These are phyloP conservation scores for Paraglomus occultum DNA, from an alignment of 192 early-diverging fungal genomes.

Conservation along the genomic window DNA sequence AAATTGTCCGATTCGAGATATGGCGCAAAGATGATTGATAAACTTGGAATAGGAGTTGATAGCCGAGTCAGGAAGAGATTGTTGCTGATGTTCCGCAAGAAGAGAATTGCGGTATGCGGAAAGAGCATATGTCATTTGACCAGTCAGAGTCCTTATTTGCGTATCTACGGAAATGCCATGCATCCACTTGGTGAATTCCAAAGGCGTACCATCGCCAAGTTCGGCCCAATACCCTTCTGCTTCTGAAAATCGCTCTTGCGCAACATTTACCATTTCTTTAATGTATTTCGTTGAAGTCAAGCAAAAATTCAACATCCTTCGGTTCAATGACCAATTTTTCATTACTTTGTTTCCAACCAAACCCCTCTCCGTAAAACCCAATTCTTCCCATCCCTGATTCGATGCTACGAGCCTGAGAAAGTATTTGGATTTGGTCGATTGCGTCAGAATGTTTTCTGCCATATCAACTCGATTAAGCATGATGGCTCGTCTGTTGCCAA, in stretches of 20 bases:
- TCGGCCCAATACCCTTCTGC: background rate
- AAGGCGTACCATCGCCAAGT: background rate
- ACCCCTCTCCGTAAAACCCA: background rate
- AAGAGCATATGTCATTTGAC: background rate
- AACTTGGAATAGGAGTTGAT: background rate
- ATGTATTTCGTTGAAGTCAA: background rate
- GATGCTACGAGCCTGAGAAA: background rate
- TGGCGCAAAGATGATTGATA: background rate
- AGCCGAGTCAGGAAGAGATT: background rate
- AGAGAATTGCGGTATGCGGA: background rate
- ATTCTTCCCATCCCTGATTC: background rate
- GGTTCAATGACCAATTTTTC: conserved; percentile 1
- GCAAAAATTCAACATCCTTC: background rate
- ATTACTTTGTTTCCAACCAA: background rate
- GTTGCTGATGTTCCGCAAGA: background rate
- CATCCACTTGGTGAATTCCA: conserved; percentile 5
- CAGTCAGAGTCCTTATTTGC: background rate
- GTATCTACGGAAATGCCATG: background rate
- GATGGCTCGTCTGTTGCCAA: background rate
- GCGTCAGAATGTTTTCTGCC: conserved; percentile 4
- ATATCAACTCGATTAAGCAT: conserved; percentile 12
- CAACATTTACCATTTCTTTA: background rate
- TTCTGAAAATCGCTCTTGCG: background rate
- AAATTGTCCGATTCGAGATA: background rate
- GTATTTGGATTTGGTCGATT: conserved; percentile 8